phyloP scores from a whole-genome alignment of 768 basidiomycete species.

The Agrocybe pediades region DNA sequence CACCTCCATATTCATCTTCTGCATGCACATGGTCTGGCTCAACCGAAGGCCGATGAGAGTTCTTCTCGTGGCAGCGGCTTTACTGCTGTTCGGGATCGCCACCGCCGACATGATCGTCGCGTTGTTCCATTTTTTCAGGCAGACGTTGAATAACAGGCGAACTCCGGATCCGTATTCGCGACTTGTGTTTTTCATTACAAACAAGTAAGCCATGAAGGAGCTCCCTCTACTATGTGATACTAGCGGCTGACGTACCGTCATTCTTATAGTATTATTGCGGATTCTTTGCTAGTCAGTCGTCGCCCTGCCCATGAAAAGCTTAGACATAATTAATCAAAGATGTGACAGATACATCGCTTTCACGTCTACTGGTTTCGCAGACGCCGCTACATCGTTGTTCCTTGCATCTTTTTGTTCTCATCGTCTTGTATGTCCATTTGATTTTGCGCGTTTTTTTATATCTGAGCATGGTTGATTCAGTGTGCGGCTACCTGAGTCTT shows the following conservation, averaged over 20 bases:
- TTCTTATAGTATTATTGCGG: conserved; percentile 20
- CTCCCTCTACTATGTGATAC: neutral
- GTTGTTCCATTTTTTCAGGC: conserved; percentile 14
- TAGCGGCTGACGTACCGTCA: neutral
- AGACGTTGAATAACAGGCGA: conserved; percentile 5
- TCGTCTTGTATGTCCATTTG: conserved; percentile 12
- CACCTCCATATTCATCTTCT: conserved; percentile 14
- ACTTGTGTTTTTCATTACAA: conserved; percentile 15
- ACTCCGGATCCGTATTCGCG: conserved; percentile 12
- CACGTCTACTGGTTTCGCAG: conserved; percentile 22
- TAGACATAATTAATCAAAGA: conserved; percentile 1
- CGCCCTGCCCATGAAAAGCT: neutral
- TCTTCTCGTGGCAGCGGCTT: conserved; percentile 9
- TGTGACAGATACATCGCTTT: conserved; percentile 24
- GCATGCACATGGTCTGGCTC: conserved; percentile 12
- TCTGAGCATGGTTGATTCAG: conserved; percentile 3
- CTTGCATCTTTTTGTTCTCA: conserved; percentile 14
- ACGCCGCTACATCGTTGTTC: conserved; percentile 13
- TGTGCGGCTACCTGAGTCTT: conserved; percentile 19
- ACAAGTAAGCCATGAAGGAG: conserved; percentile 12
- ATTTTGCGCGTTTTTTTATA: neutral
- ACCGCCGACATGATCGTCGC: conserved; percentile 17
- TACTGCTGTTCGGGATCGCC: conserved; percentile 14
- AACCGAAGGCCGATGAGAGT: conserved; percentile 12
- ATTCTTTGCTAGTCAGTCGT: conserved; percentile 17